Conservation (phyloP, 495 filamentous ascomycete genomes). For the Alectoria sarmentosa region DNA sequence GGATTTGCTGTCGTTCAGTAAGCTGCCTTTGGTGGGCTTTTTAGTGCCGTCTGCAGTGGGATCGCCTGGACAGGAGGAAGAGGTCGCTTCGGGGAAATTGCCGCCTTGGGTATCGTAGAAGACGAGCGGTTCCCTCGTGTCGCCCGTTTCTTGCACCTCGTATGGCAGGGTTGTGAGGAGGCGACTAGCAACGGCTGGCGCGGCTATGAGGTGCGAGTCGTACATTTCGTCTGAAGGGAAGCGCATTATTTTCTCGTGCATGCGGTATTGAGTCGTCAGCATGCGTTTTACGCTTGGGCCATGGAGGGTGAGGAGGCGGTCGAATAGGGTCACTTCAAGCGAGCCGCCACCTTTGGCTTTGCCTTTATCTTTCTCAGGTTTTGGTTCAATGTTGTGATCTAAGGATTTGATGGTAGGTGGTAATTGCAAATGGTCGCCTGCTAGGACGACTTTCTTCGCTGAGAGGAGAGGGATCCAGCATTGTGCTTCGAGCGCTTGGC, state of each 20-base stretch:
- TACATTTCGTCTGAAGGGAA: slow-evolving; percentile 91
- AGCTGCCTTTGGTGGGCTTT: slow-evolving; percentile 44
- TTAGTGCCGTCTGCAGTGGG: slow-evolving; percentile 27
- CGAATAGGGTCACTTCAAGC: slow-evolving; percentile 85
- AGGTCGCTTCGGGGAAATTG: slow-evolving; percentile 61
- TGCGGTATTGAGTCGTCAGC: slow-evolving; percentile 97
- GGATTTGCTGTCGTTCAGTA: slow-evolving; percentile 81
- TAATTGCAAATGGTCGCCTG: slow-evolving; percentile 90
- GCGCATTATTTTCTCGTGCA: slow-evolving; percentile 92
- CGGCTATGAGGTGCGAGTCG: slow-evolving; percentile 69
- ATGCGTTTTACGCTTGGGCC: slow-evolving; percentile 81
- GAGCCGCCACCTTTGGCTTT: slow-evolving; percentile 38
- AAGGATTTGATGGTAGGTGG: slow-evolving; percentile 87
- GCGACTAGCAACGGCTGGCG: slow-evolving; percentile 63
- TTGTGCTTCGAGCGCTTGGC: slow-evolving; percentile 92
- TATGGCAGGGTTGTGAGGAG: slow-evolving; percentile 75
- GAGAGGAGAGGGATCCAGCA: slow-evolving; percentile 90
- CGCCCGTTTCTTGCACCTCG: slow-evolving; percentile 71
- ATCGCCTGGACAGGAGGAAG: slow-evolving; percentile 23
- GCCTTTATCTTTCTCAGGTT: background rate
- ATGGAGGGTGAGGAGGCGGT: slow-evolving; percentile 75
- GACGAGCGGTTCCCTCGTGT: slow-evolving; percentile 79
- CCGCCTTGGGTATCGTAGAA: slow-evolving; percentile 97
- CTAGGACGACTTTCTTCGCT: slow-evolving; percentile 80
- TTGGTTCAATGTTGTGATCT: slow-evolving; percentile 16